Percentiles rank a stretch among this genome's conserved stretches.
Conservation (phyloP, 2,329 filamentous ascomycete species). For the Cladophialophora yegresii region DNA sequence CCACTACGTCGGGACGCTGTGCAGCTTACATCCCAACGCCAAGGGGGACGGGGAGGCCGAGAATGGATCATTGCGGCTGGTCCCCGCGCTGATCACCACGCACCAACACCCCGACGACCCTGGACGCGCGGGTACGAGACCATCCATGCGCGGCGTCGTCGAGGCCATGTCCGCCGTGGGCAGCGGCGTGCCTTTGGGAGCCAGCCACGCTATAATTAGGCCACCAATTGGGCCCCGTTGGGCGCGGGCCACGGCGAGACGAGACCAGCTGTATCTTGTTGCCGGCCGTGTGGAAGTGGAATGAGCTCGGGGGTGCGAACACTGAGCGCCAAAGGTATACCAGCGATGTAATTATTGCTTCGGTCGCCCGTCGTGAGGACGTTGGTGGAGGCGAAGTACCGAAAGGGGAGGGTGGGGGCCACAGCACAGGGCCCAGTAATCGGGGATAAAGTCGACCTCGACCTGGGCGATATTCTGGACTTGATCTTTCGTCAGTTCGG, state of each 20-base stretch:
- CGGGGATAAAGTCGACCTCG: slow-evolving; percentile 39
- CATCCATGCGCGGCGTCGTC: slow-evolving; percentile 55
- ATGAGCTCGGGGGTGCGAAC: slow-evolving; percentile 49
- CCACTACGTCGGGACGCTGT: slow-evolving; percentile 60
- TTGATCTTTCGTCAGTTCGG: slow-evolving; percentile 55
- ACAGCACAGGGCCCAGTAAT: too few relatives aligned
- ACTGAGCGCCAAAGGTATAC: slow-evolving; percentile 48
- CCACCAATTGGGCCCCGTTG: slow-evolving; percentile 55
- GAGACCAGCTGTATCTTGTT: slow-evolving; percentile 60
- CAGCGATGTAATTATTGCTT: slow-evolving; percentile 47
- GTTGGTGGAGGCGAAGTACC: slow-evolving; percentile 41
- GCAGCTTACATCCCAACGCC: slow-evolving; percentile 44
- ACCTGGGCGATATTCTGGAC: slow-evolving; percentile 57
- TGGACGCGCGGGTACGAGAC: slow-evolving; percentile 52
- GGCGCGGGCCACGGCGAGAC: slow-evolving; percentile 64
- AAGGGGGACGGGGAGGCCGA: slow-evolving; percentile 44
- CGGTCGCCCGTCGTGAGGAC: slow-evolving; percentile 42
- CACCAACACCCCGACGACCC: slow-evolving; percentile 43
- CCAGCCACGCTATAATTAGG: slow-evolving; percentile 57
- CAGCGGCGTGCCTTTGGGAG: slow-evolving; percentile 49
- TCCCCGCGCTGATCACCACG: slow-evolving; percentile 49
- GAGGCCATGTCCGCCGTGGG: slow-evolving; percentile 55
- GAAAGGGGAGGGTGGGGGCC: too few relatives aligned
- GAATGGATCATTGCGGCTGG: slow-evolving; percentile 46
- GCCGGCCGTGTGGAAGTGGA: slow-evolving; percentile 60